Evolutionary conservation across 768 basidiomycete species (phyloP), one percentile per base, ranked within the genome.

Genomic region (Psilocybe sp.): DNA sequence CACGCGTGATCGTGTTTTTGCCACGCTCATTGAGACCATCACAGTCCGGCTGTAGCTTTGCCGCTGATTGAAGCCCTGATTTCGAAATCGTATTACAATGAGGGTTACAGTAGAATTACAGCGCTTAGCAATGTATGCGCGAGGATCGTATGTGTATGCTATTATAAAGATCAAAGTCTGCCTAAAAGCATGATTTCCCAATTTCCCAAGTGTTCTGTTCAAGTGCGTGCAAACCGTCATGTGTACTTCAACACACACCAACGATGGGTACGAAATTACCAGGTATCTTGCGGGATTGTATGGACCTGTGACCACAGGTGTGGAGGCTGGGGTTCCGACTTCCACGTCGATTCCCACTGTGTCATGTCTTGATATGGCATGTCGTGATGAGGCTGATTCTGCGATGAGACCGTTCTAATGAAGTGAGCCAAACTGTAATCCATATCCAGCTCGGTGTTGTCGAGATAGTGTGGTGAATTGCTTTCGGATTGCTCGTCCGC

Each of bases 361-460:
- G 51, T 40, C 42, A 51, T 19, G 38, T 15, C 32, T 32, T 41
- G 32, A 38, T 16, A 28, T 20, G 51, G 45, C 32, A 50, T 47
- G 28, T 50, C 44, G 40, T 54, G 43, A 16, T 53, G 38, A 49
- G 64, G 56, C 13, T 54, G 55, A 13, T 51, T 32, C 34, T 61
- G 52, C 7, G 51, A 50, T 14, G 58, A 47, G 15, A 76, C 70
- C 13, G 69, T 72, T 50, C 61, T 70, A 44, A 75, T 67, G 46
- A 78, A 79, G 50, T 77, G 67, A 10, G 70, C 65, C 31, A 78
- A 60, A 48, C 75, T 78, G 57, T 77, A 75, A 57, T 78, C 77
- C 73, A 77, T 77, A 46, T 72, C 66, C 10, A 64, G 57, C 20
- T 67, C 68, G n/a, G 59, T 59, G 14, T 50, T 46, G 35, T 40